Percentiles rank a stretch among this genome's conserved stretches.
Evolutionary conservation across 2,329 filamentous ascomycete species (phyloP).

Genomic region (Aspergillus spinulosporus): DNA sequence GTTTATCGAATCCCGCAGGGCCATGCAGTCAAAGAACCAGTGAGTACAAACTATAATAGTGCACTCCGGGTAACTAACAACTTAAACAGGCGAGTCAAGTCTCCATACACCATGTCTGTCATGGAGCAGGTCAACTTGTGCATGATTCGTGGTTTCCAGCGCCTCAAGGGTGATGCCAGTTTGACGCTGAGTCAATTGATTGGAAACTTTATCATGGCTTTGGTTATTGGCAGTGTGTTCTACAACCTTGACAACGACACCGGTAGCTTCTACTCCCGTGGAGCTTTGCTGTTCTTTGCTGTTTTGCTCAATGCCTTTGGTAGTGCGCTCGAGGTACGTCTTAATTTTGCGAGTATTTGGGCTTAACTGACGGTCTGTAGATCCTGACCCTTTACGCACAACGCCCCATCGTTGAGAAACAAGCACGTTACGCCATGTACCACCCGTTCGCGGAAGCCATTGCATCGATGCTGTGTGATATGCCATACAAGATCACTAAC

Average conservation of each 20-base stretch:
- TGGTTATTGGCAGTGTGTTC: slow-evolving; percentile 80
- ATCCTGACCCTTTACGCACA: slow-evolving; percentile 85
- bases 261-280: slow-evolving; percentile 73
- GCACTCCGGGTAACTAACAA: slow-evolving; percentile 2
- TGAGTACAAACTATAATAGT: slow-evolving; percentile 15
- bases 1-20: slow-evolving; percentile 44
- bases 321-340: slow-evolving; percentile 67
- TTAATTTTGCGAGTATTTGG: neutral
- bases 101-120: slow-evolving; percentile 81
- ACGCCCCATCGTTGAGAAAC: slow-evolving; percentile 89
- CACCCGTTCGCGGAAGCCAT: slow-evolving; percentile 88
- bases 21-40: slow-evolving; percentile 47
- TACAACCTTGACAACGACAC: slow-evolving; percentile 70
- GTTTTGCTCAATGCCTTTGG: slow-evolving; percentile 83
- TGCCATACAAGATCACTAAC: slow-evolving; percentile 80
- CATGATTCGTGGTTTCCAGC: slow-evolving; percentile 75
- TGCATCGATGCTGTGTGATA: slow-evolving; percentile 79
- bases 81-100: slow-evolving; percentile 60
- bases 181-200: slow-evolving; percentile 65
- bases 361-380: slow-evolving; percentile 37
- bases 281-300: slow-evolving; percentile 82
- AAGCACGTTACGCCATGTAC: slow-evolving; percentile 80
- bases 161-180: slow-evolving; percentile 73
- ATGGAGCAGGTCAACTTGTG: slow-evolving; percentile 75
- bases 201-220: slow-evolving; percentile 72